phyloP scores from a whole-genome alignment of 1,284 basidiomycete species.

The Taiwanofungus camphoratus region DNA sequence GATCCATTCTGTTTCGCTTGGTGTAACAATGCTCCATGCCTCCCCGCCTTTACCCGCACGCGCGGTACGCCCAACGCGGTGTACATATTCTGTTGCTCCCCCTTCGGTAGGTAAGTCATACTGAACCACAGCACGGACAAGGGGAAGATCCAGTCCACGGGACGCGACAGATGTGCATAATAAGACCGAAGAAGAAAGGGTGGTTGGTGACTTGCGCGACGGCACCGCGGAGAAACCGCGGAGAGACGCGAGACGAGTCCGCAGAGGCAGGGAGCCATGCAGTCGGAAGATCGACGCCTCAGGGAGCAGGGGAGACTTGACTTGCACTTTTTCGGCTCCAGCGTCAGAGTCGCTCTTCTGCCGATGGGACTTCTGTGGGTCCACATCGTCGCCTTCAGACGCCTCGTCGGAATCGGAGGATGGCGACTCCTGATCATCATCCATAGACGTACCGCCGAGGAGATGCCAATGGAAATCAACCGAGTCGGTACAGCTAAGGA shows the following conservation, averaged over 20 bases:
- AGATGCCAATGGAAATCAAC: conserved; percentile 97
- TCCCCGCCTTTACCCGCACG: conserved; percentile 86
- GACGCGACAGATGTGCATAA: conserved; percentile 97
- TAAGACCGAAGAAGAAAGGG: conserved; percentile 61
- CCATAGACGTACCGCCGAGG: conserved; percentile 78
- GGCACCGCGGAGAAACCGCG: conserved; percentile 67
- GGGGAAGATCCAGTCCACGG: conserved; percentile 93
- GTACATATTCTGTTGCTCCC: conserved; percentile 94
- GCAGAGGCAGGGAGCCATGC: conserved; percentile 87
- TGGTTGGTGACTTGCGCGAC: conserved; percentile 24
- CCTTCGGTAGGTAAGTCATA: conserved; percentile 98
- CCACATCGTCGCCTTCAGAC: conserved; percentile 9
- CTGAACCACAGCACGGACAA: conserved; percentile 93
- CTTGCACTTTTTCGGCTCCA: conserved; percentile 40
- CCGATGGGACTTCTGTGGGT: conserved; percentile 19
- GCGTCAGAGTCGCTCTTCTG: conserved; percentile 25
- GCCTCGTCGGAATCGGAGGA: conserved; percentile 21
- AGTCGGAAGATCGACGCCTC: conserved; percentile 84
- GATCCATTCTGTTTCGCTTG: conserved; percentile 86
- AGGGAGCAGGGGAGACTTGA: conserved; percentile 75
- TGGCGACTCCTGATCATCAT: conserved; percentile 20
- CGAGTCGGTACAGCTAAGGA: conserved; percentile 94
- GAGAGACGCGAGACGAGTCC: conserved; percentile 78
- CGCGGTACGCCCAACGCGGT: conserved; percentile 95
- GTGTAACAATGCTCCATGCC: conserved; percentile 89